Percentiles rank a stretch among this genome's conserved stretches.
These are phyloP conservation scores for Xylaria grammica DNA, from an alignment of 495 filamentous ascomycete genomes.

Conservation along the genomic window DNA sequence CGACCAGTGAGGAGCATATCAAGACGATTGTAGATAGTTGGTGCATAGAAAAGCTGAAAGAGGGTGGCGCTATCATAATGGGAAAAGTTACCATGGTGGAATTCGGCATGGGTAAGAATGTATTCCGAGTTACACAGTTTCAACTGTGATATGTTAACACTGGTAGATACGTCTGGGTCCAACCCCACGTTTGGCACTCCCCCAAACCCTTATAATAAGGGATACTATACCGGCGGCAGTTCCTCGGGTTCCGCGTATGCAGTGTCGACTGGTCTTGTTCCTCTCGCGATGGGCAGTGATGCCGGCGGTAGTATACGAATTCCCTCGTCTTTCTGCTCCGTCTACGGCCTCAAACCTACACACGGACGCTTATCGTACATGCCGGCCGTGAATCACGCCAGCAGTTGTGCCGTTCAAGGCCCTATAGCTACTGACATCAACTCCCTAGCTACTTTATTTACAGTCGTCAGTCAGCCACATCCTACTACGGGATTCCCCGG, in stretches of 20 bases:
- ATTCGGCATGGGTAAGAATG: slow-evolving; percentile 56
- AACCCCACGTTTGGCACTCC: slow-evolving; percentile 82
- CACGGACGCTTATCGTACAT: slow-evolving; percentile 70
- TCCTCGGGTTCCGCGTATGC: slow-evolving; percentile 82
- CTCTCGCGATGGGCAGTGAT: slow-evolving; percentile 81
- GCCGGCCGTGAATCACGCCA: slow-evolving; percentile 64
- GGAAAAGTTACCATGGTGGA: slow-evolving; percentile 90
- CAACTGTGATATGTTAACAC: background rate
- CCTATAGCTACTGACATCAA: slow-evolving; percentile 76
- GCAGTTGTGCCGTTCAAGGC: slow-evolving; percentile 67
- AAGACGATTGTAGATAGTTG: slow-evolving; percentile 55
- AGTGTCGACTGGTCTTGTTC: slow-evolving; percentile 72
- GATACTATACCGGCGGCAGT: slow-evolving; percentile 83
- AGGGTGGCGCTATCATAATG: slow-evolving; percentile 75
- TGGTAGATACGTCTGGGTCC: slow-evolving; percentile 77
- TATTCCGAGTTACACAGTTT: background rate
- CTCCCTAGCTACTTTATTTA: slow-evolving; percentile 75
- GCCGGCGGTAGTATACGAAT: slow-evolving; percentile 84
- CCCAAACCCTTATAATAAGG: slow-evolving; percentile 71
- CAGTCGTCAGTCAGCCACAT: slow-evolving; percentile 72
- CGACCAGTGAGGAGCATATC: slow-evolving; percentile 51
- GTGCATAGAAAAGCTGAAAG: slow-evolving; percentile 73
- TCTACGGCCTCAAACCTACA: slow-evolving; percentile 83
- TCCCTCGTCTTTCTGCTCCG: slow-evolving; percentile 76
- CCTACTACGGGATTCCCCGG: slow-evolving; percentile 59